phyloP scores from a whole-genome alignment of 768 basidiomycete genomes.

The Daedaleopsis nitida region DNA sequence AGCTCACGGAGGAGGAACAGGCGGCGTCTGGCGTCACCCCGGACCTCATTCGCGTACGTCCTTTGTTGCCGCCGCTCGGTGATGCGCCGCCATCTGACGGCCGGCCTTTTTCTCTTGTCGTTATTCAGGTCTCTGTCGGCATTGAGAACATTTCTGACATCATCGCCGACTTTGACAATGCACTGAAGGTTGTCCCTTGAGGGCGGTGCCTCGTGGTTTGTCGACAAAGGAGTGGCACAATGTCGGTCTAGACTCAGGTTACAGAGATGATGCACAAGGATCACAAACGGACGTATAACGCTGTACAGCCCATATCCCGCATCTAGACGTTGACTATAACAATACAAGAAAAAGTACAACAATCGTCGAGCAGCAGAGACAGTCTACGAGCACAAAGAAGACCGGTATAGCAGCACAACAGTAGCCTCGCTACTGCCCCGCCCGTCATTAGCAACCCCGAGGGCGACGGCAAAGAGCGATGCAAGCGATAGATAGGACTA shows the following conservation, averaged over 20 bases:
- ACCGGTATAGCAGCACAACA: neutral
- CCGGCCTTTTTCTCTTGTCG: too few species aligned
- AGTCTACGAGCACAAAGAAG: too few species aligned
- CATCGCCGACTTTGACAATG: slow-evolving; percentile 44
- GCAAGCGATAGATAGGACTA: neutral
- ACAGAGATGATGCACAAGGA: too few species aligned
- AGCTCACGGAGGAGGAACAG: slow-evolving; percentile 64
- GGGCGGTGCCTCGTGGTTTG: neutral
- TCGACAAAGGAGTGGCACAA: neutral
- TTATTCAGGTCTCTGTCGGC: slow-evolving; percentile 41
- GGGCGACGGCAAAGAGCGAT: neutral
- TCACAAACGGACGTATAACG: too few species aligned
- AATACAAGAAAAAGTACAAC: too few species aligned
- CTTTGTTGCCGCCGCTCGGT: neutral
- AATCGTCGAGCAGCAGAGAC: too few species aligned
- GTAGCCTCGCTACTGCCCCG: too few species aligned
- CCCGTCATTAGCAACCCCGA: neutral
- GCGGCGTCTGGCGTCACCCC: slow-evolving; percentile 66
- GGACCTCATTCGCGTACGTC: slow-evolving; percentile 69
- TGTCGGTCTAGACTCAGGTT: neutral
- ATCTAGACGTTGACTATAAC: too few species aligned
- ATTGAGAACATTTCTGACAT: slow-evolving; percentile 46
- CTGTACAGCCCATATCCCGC: too few species aligned
- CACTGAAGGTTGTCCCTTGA: slow-evolving; percentile 34
- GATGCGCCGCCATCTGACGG: neutral